Evolutionary conservation across 805 yeast species (phyloP), one percentile per base, ranked within the genome.

Genomic region (Ogataea kodamae): DNA sequence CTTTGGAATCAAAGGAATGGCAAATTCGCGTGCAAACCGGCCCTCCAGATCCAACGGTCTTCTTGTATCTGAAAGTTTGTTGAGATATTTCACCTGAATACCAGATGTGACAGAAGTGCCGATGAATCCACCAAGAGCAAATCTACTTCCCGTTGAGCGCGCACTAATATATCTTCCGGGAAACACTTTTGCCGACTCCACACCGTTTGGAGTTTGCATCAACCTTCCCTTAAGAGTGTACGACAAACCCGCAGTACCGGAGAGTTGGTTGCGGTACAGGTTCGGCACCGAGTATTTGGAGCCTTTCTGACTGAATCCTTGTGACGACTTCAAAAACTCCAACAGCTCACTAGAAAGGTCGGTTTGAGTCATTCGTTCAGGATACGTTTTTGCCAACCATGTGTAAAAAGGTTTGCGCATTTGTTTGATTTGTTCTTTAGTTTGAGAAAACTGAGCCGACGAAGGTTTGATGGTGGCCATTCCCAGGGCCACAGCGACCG

Each of bases 191-290:
- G 61, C 57, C 37, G 68, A 59, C 28, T 70, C 62, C 15, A 76
- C 59, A 30, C 95, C 95, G 49, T 79, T 75, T 14, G 94, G 92
- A 4, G 82, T 67, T 54, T 76, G 81, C 38, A 64, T 54, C 22
- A 86, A 61, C 54, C 86, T 72, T 5, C 95, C 95, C 38, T 68
- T 71, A 41, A 81, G 70, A 23, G 65, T 67, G 49, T 84, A 86
- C 2, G 85, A 72, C 40, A 85, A 67, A 5, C 95, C 95, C 18
- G 82, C 95, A 6, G 83, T 74, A 19, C 88, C 94, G 34, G 79
- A 50, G 10, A 53, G 42, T 36, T 45, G 40, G 10, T 50, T 42
- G 11, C 39, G 32, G 35, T 54, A 43, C 16, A 43, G 22, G 28
- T 43, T 28, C 9, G 57, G 50, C 21, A 52, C 42, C 11, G 14